phyloP scores from a whole-genome alignment of 495 filamentous ascomycete species.

The Amorphotheca resinae region DNA sequence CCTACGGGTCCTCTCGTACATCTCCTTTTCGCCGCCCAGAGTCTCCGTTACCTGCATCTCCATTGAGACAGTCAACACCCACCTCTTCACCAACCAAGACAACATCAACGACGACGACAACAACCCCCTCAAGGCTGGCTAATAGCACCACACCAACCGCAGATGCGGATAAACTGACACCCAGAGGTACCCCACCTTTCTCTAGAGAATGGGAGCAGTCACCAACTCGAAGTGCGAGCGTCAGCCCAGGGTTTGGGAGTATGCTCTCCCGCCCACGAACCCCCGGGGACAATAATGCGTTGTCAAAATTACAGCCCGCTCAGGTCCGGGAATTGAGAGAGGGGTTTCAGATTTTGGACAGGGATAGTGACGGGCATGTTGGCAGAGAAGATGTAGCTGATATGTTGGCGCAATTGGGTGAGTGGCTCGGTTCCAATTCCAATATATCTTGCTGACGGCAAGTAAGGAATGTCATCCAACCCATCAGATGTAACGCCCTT shows the following conservation, averaged over 20 bases:
- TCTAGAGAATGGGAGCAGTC: conserved; percentile 25
- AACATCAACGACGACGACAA: conserved; percentile 17
- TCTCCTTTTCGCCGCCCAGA: conserved; percentile 65
- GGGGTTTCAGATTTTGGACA: conserved; percentile 76
- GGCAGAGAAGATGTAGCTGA: conserved; percentile 66
- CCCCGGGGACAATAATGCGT: conserved; percentile 32
- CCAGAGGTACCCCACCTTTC: conserved; percentile 19
- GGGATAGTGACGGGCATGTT: conserved; percentile 64
- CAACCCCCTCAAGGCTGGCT: conserved; percentile 29
- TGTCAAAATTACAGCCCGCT: conserved; percentile 50
- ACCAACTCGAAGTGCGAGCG: conserved; percentile 30
- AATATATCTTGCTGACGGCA: no score
- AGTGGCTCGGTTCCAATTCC: conserved; percentile 2
- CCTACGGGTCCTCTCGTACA: conserved; percentile 53
- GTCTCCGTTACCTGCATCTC: conserved; percentile 31
- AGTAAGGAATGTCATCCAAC: conserved; percentile 35
- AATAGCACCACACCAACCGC: conserved; percentile 21
- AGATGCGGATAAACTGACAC: conserved; percentile 22
- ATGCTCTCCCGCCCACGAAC: conserved; percentile 19
- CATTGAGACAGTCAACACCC: conserved; percentile 35
- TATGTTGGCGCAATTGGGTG: conserved; percentile 69
- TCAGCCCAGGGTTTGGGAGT: conserved; percentile 22
- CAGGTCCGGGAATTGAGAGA: conserved; percentile 69
- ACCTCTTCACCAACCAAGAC: conserved; percentile 32
- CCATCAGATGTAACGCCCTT: conserved; percentile 52